phyloP scores from a whole-genome alignment of 2,329 filamentous ascomycete genomes.

The Sporothrix mexicana region DNA sequence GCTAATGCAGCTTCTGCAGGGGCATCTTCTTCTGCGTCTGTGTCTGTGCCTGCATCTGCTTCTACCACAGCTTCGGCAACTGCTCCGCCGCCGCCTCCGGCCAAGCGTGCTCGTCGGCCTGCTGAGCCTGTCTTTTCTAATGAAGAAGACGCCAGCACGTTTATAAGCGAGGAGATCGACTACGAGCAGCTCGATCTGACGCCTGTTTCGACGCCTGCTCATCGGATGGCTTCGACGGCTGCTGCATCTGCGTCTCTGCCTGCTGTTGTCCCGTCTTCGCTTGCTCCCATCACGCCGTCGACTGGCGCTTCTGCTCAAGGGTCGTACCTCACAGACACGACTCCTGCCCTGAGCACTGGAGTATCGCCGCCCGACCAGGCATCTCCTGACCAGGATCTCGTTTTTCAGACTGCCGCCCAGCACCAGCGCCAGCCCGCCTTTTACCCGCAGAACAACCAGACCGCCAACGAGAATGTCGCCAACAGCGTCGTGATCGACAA shows the following conservation, averaged over 20 bases:
- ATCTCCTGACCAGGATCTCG: conserved; percentile 28
- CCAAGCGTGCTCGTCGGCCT: conserved; percentile 13
- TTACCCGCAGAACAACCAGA: conserved; percentile 23
- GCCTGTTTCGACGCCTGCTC: conserved; percentile 35
- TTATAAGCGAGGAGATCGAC: conserved; percentile 40
- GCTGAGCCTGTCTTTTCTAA: conserved; percentile 32
- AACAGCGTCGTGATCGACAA: conserved; percentile 37
- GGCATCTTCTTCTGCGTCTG: neutral
- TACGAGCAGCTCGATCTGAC: conserved; percentile 43
- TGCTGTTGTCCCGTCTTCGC: neutral
- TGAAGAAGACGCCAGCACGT: conserved; percentile 38
- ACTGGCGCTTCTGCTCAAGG: conserved; percentile 20
- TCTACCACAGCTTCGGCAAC: neutral
- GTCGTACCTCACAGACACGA: conserved; percentile 27
- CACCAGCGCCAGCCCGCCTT: conserved; percentile 28
- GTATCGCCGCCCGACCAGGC: conserved; percentile 34
- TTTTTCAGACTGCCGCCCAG: conserved; percentile 40
- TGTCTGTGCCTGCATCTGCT: neutral
- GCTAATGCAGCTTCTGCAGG: neutral
- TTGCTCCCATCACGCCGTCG: conserved; percentile 25
- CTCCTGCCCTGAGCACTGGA: conserved; percentile 33
- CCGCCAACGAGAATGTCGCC: conserved; percentile 39
- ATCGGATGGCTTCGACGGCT: neutral
- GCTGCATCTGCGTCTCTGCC: neutral
- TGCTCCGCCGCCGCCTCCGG: neutral